Evolutionary conservation across 2,329 filamentous ascomycete genomes (phyloP), one percentile per base, ranked within the genome.

Genomic region (Emmonsiellopsis sp.): DNA sequence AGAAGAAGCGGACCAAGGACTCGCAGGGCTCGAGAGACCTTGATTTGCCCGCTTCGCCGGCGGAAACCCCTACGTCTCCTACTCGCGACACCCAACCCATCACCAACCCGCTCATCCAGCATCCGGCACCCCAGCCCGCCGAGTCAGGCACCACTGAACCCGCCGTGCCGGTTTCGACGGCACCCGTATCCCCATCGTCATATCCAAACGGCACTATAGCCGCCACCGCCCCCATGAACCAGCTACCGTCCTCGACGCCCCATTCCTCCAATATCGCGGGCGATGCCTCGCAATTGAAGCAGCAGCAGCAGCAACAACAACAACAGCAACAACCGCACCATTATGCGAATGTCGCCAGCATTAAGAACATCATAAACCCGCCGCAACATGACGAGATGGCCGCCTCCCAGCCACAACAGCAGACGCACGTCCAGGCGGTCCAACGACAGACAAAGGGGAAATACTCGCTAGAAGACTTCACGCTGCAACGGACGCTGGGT

Each of bases 1-100:
- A 96, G 82, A 97, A 95, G 83, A 95, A 95, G 82, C 86, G 90
- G 82, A 95, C 90, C 76, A 94, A 90, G 83, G 90, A 96, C 78
- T 87, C 84, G 74, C 70, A 68, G 61, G 65, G 43, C 34, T 60
- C 65, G 65, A 65, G 77, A 69, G 70, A 71, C 56, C 59, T 47
- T 55, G 58, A 50, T 59, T 59, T 42, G 55, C 59, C 16, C 52
- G 58, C 54, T 53, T 58, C 56, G 54, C 56, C 54, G 43, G 51
- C 54, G 42, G 58, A 58, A 66, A 50, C 62, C 64, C 35, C 63
- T 65, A 45, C 59, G 58, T 57, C 55, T 26, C 57, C 55, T 58
- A 57, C 55, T 61, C 26, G 44, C 44, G n/a, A 35, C 7, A 47
- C 51, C 52, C 45, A 44, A 52, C 44, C 20, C 20, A 26, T 26